phyloP scores from a whole-genome alignment of 306 rosid species.

The Acmispon strigosus region DNA sequence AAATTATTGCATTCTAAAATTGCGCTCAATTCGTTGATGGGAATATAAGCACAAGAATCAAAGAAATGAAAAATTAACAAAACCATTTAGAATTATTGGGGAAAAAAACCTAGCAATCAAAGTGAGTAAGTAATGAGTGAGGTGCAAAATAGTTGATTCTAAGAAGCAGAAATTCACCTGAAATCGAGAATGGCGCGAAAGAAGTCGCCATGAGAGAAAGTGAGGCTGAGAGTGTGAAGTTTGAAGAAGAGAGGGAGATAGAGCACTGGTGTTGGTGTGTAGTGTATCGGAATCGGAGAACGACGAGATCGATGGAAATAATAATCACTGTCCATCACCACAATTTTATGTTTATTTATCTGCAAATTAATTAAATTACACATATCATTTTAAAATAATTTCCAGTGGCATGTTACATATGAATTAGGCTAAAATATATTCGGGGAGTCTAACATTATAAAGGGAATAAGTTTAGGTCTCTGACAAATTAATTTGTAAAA shows the following conservation, averaged over 20 bases:
- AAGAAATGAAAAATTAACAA: not conserved
- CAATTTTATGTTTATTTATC: not conserved
- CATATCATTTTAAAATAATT: too few species aligned
- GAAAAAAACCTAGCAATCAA: not conserved
- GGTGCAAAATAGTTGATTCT: not conserved
- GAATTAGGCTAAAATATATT: too few species aligned
- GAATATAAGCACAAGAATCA: not conserved
- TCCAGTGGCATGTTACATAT: too few species aligned
- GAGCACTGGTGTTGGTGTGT: too few species aligned
- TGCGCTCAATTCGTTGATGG: not conserved
- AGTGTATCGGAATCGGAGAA: too few species aligned
- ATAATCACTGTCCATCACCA: not conserved
- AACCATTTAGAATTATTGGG: not conserved
- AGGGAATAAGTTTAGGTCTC: too few species aligned
- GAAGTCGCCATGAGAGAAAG: slow-evolving; percentile 49
- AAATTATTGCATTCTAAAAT: not conserved
- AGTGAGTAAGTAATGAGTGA: not conserved
- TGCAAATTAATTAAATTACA: not conserved
- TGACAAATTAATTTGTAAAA: too few species aligned
- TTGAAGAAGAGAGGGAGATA: not conserved
- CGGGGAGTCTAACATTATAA: too few species aligned
- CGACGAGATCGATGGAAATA: too few species aligned
- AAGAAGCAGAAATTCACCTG: slow-evolving; percentile 25
- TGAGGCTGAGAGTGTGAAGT: not conserved
- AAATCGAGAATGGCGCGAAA: slow-evolving; percentile 39